phyloP scores from a whole-genome alignment of 2,329 filamentous ascomycete genomes.

The Furcasterigmium sp. region DNA sequence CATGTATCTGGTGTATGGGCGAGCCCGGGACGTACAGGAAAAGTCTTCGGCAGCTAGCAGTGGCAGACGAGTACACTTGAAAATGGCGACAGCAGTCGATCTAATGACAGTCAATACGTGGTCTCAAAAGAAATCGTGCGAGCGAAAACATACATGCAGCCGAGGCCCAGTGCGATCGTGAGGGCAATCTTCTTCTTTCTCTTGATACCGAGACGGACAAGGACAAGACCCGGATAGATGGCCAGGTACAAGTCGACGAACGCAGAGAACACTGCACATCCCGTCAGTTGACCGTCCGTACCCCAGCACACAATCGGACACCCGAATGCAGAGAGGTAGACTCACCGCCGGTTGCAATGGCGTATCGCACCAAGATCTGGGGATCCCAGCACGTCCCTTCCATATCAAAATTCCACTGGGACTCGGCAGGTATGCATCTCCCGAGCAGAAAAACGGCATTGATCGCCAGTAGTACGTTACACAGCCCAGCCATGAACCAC shows the following conservation, averaged over 20 bases:
- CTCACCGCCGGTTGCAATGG: slow-evolving; percentile 32
- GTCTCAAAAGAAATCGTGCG: background rate
- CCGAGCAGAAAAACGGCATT: slow-evolving; percentile 34
- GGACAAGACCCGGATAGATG: slow-evolving; percentile 30
- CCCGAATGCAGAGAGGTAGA: background rate
- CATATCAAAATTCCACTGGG: slow-evolving; percentile 31
- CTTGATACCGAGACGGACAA: slow-evolving; percentile 29
- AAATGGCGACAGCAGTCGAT: slow-evolving; percentile 20
- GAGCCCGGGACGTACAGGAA: slow-evolving; percentile 11
- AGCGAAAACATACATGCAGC: slow-evolving; percentile 24
- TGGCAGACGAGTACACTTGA: slow-evolving; percentile 29
- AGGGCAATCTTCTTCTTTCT: slow-evolving; percentile 34
- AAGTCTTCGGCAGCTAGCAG: slow-evolving; percentile 18
- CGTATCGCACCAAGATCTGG: slow-evolving; percentile 30
- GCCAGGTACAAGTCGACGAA: slow-evolving; percentile 36
- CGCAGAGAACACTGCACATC: slow-evolving; percentile 21
- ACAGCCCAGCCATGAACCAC: slow-evolving; percentile 26
- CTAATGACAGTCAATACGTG: slow-evolving; percentile 7
- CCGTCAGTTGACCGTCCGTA: background rate
- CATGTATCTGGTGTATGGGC: too few relatives aligned
- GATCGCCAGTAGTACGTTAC: slow-evolving; percentile 22
- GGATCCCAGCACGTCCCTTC: slow-evolving; percentile 27
- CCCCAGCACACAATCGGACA: background rate
- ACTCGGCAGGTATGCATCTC: slow-evolving; percentile 31
- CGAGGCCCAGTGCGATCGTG: slow-evolving; percentile 29